Evolutionary conservation across 768 basidiomycete species (phyloP).

Genomic region (Pleurotus platypus): DNA sequence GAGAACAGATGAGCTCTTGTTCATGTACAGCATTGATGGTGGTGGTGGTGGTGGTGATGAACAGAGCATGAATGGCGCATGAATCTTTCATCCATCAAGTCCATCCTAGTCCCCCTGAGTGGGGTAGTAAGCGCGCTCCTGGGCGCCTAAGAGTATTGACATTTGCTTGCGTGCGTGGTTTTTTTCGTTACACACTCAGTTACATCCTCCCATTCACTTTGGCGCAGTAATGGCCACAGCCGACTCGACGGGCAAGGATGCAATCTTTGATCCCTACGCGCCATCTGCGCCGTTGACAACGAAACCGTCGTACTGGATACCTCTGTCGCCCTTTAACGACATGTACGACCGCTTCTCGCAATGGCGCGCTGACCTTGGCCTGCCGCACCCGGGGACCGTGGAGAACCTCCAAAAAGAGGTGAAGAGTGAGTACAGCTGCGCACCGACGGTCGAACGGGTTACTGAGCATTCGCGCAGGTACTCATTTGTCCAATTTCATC

Average conservation of each 20-base stretch:
- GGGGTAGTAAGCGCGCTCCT: not conserved
- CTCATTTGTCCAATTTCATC: slow-evolving; percentile 89
- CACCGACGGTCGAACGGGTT: not conserved
- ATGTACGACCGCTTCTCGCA: slow-evolving; percentile 70
- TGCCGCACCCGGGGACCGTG: slow-evolving; percentile 89
- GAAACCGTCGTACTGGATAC: slow-evolving; percentile 35
- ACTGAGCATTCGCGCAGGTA: slow-evolving; percentile 46
- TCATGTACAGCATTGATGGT: no score
- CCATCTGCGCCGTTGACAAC: slow-evolving; percentile 26
- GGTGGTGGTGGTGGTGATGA: no score
- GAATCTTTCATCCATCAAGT: no score
- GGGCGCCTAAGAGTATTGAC: not conserved
- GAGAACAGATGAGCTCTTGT: no score
- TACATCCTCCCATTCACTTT: slow-evolving; percentile 16
- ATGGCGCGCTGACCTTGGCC: slow-evolving; percentile 78
- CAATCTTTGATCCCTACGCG: slow-evolving; percentile 32
- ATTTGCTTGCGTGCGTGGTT: slow-evolving; percentile 32
- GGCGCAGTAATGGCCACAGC: slow-evolving; percentile 40
- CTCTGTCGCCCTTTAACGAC: slow-evolving; percentile 59
- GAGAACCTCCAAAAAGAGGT: slow-evolving; percentile 94
- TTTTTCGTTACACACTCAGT: slow-evolving; percentile 26
- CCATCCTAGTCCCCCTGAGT: no score
- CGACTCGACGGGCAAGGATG: slow-evolving; percentile 38
- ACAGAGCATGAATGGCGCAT: no score
- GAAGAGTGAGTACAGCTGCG: slow-evolving; percentile 55